These are phyloP conservation scores for Paramecium caudatum DNA, from an alignment of 73 alveolate species.

Conservation along the genomic window DNA sequence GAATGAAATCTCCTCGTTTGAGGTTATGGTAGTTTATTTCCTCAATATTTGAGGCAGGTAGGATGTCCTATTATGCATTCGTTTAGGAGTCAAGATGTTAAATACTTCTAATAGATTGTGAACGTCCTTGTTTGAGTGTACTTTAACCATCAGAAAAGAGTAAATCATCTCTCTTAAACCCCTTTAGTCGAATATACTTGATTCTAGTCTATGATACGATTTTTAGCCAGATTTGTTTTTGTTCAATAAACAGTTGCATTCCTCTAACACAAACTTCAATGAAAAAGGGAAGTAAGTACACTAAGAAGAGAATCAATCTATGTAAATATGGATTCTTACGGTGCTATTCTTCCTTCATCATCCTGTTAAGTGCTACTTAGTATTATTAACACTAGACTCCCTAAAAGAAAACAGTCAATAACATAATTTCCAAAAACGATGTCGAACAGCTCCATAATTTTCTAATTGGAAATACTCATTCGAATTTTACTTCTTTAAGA, in stretches of 20 bases:
- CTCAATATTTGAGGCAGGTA: slow-evolving; percentile 26
- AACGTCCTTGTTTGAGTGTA: background rate
- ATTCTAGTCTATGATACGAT: background rate
- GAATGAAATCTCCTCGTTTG: slow-evolving; percentile 56
- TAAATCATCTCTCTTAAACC: background rate
- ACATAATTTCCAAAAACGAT: background rate
- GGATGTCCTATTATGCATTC: background rate
- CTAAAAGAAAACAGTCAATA: background rate
- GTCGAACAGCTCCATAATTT: background rate
- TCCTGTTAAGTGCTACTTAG: background rate
- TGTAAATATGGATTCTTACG: background rate
- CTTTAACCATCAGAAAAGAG: background rate
- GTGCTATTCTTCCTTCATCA: background rate
- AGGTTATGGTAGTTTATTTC: background rate
- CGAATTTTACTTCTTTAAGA: slow-evolving; percentile 4
- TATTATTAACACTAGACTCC: background rate
- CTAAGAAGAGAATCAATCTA: slow-evolving; percentile 27
- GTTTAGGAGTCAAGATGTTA: background rate
- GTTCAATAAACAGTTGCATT: background rate
- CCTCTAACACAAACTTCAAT: slow-evolving; percentile 27
- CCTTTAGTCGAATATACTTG: background rate
- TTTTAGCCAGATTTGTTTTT: background rate
- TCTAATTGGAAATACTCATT: slow-evolving; percentile 22
- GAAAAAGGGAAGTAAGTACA: slow-evolving; percentile 37
- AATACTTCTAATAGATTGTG: slow-evolving; percentile 29